A percentile compares a stretch with the other conserved stretches of the same genome.
phyloP scores from a whole-genome alignment of 805 yeast species.

The Saccharomycopsis schoenii region DNA sequence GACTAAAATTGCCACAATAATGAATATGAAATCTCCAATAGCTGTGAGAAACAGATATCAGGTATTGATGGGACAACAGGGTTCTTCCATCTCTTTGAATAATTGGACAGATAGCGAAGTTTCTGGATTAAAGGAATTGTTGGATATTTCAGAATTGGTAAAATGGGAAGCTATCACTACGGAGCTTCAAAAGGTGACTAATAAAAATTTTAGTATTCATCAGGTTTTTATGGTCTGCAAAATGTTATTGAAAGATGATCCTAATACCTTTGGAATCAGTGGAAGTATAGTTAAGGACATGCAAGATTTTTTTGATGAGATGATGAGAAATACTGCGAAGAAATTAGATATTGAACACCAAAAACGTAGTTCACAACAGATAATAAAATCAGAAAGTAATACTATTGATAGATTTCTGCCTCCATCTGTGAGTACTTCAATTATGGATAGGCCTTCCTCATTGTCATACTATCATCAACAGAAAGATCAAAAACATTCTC shows the following conservation, averaged over 20 bases:
- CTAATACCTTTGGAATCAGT: constrained; percentile 46
- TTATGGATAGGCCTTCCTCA: no score
- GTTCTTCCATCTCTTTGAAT: constrained; percentile 45
- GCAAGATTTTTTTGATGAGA: neutral
- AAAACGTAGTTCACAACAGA: no score
- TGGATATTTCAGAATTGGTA: constrained; percentile 62
- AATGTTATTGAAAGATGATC: constrained; percentile 44
- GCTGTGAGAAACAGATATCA: constrained; percentile 75
- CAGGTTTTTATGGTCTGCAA: constrained; percentile 49
- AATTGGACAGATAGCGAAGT: constrained; percentile 55
- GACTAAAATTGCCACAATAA: constrained; percentile 61
- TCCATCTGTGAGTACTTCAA: no score
- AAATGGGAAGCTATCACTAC: constrained; percentile 58
- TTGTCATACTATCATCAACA: no score
- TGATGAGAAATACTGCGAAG: neutral
- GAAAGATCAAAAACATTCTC: no score
- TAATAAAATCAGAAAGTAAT: no score
- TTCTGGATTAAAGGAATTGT: constrained; percentile 35
- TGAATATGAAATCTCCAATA: constrained; percentile 53
- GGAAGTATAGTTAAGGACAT: constrained; percentile 27
- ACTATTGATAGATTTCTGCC: no score
- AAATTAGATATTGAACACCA: no score
- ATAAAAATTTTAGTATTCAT: constrained; percentile 38
- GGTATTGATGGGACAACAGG: constrained; percentile 75
- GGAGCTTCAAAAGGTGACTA: constrained; percentile 44